Evolutionary conservation across 768 basidiomycete genomes (phyloP), one percentile per base, ranked within the genome.

Genomic region (Cubamyces sp.): DNA sequence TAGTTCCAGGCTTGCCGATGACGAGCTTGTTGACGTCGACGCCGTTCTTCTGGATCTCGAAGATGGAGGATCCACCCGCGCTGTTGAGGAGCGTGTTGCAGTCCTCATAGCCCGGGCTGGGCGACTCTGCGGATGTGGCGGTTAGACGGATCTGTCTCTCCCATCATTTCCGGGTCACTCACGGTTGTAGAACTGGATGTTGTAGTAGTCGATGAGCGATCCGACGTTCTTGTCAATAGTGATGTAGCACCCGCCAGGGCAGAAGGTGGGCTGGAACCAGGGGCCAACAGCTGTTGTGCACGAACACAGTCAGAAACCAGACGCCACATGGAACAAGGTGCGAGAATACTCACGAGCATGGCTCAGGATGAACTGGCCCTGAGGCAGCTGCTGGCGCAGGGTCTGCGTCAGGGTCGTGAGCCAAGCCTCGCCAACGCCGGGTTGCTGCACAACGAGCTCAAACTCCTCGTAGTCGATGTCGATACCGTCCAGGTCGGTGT

Each of bases 361-460:
- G 23, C 74, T 76, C 57, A 76, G 48, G 62, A 77, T 74, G 62
- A 71, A 77, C n/a, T 73, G 63, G 14, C 75, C 73, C 18, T 61
- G 60, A 18, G 76, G 75, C 30, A 77, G 70, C 65, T 73, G 68
- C 40, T 56, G 61, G 18, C 76, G 69, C 5, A 77, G 69, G 54
- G 74, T 70, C 54, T 67, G 65, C 21, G 76, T 78, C 67, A 77
- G 75, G 7, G 71, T 69, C 43, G 68, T 74, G 7, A 78, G 69
- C 76, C 77, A 78, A 2, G 70, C 30, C 74, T 87, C 87, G 3
- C 84, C 87, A 41, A 76, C 73, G 8, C 82, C 79, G 19, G 76
- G 75, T 58, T 86, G 74, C 56, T 86, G 78, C 0, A 87, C 85
- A 64, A 76, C 73, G 65, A 89, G 87, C 64, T 87, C 87, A 82